Evolutionary conservation across 2,329 filamentous ascomycete species (phyloP).

Genomic region (Rugonectria rugulosa): DNA sequence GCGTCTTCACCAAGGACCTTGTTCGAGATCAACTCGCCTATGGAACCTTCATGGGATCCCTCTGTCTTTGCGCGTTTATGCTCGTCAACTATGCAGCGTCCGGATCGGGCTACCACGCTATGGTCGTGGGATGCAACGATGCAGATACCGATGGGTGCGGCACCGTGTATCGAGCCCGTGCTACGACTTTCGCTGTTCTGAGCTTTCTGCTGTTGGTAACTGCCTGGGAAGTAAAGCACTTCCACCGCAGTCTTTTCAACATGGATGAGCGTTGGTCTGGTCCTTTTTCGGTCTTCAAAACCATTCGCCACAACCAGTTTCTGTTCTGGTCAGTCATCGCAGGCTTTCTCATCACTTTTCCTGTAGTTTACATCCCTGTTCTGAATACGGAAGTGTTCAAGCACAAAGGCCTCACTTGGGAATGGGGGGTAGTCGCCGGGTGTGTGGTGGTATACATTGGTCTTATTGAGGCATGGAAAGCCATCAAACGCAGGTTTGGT

Average conservation of each 20-base stretch:
- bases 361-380: constrained; percentile 72
- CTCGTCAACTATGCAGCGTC: constrained; percentile 61
- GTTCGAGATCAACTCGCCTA: constrained; percentile 73
- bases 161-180: constrained; percentile 69
- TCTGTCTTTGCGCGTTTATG: constrained; percentile 69
- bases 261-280: constrained; percentile 65
- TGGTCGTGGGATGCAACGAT: constrained; percentile 67
- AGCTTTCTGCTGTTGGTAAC: constrained; percentile 74
- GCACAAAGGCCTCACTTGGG: constrained; percentile 72
- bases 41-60: constrained; percentile 67
- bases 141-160: constrained; percentile 57
- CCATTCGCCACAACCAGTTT: constrained; percentile 75
- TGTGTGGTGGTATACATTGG: constrained; percentile 66
- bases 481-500: constrained; percentile 61
- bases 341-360: constrained; percentile 67
- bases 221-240: constrained; percentile 78
- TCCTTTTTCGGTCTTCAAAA: constrained; percentile 60
- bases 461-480: constrained; percentile 75
- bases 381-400: constrained; percentile 74
- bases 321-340: constrained; percentile 69
- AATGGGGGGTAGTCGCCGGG: constrained; percentile 73
- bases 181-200: constrained; percentile 73
- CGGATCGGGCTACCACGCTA: constrained; percentile 54
- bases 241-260: constrained; percentile 72
- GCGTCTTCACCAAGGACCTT: constrained; percentile 70